Percentiles rank a stretch among this genome's conserved stretches.
These are phyloP conservation scores for Albugo candida DNA, from an alignment of 352 stramenopile species.

Conservation along the genomic window DNA sequence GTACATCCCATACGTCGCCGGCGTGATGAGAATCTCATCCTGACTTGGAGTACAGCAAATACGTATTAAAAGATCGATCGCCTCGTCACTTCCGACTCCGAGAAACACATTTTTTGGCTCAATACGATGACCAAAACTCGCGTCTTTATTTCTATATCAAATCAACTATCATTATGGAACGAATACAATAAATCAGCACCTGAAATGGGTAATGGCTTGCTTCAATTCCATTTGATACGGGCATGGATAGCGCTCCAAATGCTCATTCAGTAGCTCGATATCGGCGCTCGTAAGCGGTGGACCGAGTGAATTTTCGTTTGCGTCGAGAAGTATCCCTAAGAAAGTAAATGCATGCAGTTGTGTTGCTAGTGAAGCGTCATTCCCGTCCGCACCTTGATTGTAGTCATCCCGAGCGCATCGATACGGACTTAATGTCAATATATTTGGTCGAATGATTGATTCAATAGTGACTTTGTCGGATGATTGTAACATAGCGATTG, in stretches of 20 bases:
- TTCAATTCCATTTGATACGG: conserved; percentile 91
- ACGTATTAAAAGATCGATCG: conserved; percentile 96
- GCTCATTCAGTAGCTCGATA: conserved; percentile 37
- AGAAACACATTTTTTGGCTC: conserved; percentile 89
- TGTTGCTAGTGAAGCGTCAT: not conserved
- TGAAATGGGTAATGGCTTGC: conserved; percentile 66
- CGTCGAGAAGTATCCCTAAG: conserved; percentile 89
- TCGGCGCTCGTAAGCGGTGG: conserved; percentile 53
- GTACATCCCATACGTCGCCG: conserved; percentile 98
- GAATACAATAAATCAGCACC: conserved; percentile 12
- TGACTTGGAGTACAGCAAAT: conserved; percentile 88
- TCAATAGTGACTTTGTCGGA: conserved; percentile 12
- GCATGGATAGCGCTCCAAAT: conserved; percentile 90
- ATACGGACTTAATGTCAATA: conserved; percentile 90
- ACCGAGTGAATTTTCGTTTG: conserved; percentile 96
- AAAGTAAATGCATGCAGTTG: conserved; percentile 1
- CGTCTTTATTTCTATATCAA: too few species aligned
- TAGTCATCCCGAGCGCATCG: conserved; percentile 95
- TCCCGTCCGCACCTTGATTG: conserved; percentile 30
- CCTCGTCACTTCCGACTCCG: conserved; percentile 95
- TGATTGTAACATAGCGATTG: too few species aligned
- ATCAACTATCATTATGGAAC: not conserved
- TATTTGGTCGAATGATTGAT: conserved; percentile 90
- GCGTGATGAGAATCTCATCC: conserved; percentile 91
- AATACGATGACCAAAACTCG: conserved; percentile 17